Evolutionary conservation across 1,284 basidiomycete genomes (phyloP).

Genomic region (Ganoderma multipileum): DNA sequence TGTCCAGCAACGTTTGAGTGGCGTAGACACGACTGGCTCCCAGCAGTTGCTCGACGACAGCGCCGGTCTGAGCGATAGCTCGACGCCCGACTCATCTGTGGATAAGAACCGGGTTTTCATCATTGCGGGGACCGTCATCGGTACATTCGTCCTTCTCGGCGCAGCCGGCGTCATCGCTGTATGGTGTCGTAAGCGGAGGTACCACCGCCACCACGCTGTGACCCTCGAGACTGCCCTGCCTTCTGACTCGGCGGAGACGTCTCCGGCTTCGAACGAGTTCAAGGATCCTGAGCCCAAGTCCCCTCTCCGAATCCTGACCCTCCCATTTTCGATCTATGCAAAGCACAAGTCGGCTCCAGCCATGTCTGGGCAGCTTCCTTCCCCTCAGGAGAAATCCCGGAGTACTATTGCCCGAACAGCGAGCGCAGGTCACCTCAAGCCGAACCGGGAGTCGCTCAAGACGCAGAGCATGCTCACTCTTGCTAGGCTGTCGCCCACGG

Average conservation of each 20-base stretch:
- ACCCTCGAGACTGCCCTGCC: constrained; percentile 33
- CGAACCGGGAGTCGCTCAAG: constrained; percentile 8
- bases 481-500: neutral
- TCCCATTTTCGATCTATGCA: neutral
- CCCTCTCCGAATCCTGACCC: neutral
- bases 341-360: neutral
- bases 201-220: constrained; percentile 36
- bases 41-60: neutral
- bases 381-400: neutral
- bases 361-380: neutral
- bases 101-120: constrained; percentile 17
- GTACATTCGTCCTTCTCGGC: constrained; percentile 30
- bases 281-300: neutral
- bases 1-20: constrained; percentile 54
- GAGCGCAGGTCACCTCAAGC: constrained; percentile 10
- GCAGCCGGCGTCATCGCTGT: neutral
- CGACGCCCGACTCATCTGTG: neutral
- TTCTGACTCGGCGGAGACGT: neutral
- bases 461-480: neutral
- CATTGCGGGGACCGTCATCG: constrained; percentile 35
- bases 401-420: constrained; percentile 10
- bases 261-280: constrained; percentile 3
- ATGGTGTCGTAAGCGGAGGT: constrained; percentile 36
- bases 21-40: constrained; percentile 52
- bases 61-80: neutral